phyloP scores from a whole-genome alignment of 768 basidiomycete species.

The Auriculariales sp. region DNA sequence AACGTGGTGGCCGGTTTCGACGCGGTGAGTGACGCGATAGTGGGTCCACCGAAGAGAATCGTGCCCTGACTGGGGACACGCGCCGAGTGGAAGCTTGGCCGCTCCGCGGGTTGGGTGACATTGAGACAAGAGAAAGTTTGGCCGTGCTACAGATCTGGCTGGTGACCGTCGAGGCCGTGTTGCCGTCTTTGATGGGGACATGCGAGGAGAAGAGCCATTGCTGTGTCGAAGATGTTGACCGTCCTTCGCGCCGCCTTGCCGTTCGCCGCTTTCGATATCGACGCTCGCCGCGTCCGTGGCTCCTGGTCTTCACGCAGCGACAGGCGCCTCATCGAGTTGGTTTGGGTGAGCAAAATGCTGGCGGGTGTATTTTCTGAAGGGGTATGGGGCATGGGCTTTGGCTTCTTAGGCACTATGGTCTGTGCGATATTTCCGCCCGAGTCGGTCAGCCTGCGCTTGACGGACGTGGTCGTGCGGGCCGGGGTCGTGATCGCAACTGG shows the following conservation, averaged over 20 bases:
- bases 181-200: slow-evolving; percentile 30
- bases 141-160: slow-evolving; percentile 24
- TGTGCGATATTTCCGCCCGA: neutral
- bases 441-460: neutral
- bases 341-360: slow-evolving; percentile 20
- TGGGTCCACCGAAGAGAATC: neutral
- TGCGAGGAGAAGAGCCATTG: slow-evolving; percentile 15
- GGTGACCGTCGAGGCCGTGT: slow-evolving; percentile 27
- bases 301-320: slow-evolving; percentile 33
- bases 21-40: neutral
- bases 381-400: neutral
- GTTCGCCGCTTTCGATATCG: slow-evolving; percentile 22
- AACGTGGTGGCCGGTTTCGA: slow-evolving; percentile 5
- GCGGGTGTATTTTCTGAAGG: neutral
- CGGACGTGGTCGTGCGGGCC: neutral
- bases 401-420: neutral
- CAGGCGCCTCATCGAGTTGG: slow-evolving; percentile 49
- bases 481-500: neutral
- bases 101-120: slow-evolving; percentile 11
- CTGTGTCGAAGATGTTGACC: too few relatives aligned
- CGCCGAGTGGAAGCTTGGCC: slow-evolving; percentile 30
- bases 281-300: slow-evolving; percentile 14
- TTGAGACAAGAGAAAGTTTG: slow-evolving; percentile 8
- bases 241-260: too few relatives aligned
- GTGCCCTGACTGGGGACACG: slow-evolving; percentile 26